Evolutionary conservation across 2,329 filamentous ascomycete genomes (phyloP), one percentile per base, ranked within the genome.

Genomic region (Tolypocladium tropicale): DNA sequence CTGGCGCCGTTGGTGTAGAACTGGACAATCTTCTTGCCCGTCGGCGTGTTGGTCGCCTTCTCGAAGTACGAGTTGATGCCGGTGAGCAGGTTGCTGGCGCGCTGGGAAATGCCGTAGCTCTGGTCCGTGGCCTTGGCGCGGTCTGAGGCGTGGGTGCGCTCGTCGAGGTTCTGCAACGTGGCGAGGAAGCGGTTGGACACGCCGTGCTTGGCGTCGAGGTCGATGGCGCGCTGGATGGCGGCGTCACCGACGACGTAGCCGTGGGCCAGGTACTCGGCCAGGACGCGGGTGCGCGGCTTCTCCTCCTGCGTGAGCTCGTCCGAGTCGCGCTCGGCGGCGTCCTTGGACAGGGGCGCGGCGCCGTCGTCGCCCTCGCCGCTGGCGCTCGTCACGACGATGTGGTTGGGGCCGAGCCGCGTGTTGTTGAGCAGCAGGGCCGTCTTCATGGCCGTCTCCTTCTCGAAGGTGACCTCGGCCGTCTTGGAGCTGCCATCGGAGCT

Each of bases 401-500:
- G 85, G 63, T 92, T 90, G 58, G 87, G 76, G 61, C 92, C 92
- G 53, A 99, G 88, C 74, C 95, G 89, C 54, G 94, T 99, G 79
- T 96, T 95, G 77, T 97, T 93, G 61, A 99, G 86, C 58, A 99
- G 88, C 43, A 96, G 88, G 30, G 94, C 94, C 25, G 94, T 99
- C 80, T 96, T 96, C 58, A 93, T 92, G 53, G 94, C 94, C 16
- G 93, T 95, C 71, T 93, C 86, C 78, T 96, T 96, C 75, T 97
- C 94, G 68, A 99, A 99, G 54, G 85, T 92, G 60, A 99, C 92
- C n/a, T 86, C 89, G 57, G 94, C 94, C 53, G 85, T 85, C 76
- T 96, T 90, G 63, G 82, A 78, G 62, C 86, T 81, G 67, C 83
- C 83, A 72, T 74, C 74, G 37, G 85, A 74, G 32, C 84, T 89